These are phyloP conservation scores for Dothideomycetidae sp. DNA, from an alignment of 2,329 filamentous ascomycete species.

Conservation along the genomic window DNA sequence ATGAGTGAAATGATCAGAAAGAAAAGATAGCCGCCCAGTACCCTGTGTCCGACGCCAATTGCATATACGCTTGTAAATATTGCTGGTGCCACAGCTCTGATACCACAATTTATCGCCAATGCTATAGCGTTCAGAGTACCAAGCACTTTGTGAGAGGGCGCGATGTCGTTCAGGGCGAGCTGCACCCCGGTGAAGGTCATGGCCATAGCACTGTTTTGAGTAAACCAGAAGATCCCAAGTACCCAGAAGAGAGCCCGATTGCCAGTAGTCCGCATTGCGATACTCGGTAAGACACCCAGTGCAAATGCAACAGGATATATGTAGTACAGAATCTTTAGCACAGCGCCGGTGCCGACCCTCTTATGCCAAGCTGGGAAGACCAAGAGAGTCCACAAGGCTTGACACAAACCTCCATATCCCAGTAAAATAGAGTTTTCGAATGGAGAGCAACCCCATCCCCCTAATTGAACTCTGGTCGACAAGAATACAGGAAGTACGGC, in stretches of 20 bases:
- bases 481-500: slow-evolving; percentile 55
- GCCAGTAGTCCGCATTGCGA: slow-evolving; percentile 39
- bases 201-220: slow-evolving; percentile 47
- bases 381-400: slow-evolving; percentile 57
- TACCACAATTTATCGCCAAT: slow-evolving; percentile 45
- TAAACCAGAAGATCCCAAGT: slow-evolving; percentile 29
- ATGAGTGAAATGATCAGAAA: slow-evolving; percentile 43
- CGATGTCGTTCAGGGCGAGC: slow-evolving; percentile 59
- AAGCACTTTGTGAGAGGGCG: slow-evolving; percentile 48
- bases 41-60: slow-evolving; percentile 46
- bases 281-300: slow-evolving; percentile 36
- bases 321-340: slow-evolving; percentile 42
- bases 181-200: slow-evolving; percentile 61
- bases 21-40: slow-evolving; percentile 49
- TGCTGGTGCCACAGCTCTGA: slow-evolving; percentile 53
- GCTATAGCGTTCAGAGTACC: slow-evolving; percentile 59
- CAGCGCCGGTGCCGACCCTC: slow-evolving; percentile 49
- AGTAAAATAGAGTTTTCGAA: slow-evolving; percentile 53
- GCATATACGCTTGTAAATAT: slow-evolving; percentile 55
- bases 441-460: slow-evolving; percentile 50
- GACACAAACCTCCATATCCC: slow-evolving; percentile 47
- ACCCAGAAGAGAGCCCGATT: slow-evolving; percentile 44
- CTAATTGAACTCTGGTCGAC: slow-evolving; percentile 47
- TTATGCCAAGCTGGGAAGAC: slow-evolving; percentile 55
- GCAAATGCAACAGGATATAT: neutral